Evolutionary conservation across 805 yeast genomes (phyloP).

Genomic region (Cyberlindnera saturnus): DNA sequence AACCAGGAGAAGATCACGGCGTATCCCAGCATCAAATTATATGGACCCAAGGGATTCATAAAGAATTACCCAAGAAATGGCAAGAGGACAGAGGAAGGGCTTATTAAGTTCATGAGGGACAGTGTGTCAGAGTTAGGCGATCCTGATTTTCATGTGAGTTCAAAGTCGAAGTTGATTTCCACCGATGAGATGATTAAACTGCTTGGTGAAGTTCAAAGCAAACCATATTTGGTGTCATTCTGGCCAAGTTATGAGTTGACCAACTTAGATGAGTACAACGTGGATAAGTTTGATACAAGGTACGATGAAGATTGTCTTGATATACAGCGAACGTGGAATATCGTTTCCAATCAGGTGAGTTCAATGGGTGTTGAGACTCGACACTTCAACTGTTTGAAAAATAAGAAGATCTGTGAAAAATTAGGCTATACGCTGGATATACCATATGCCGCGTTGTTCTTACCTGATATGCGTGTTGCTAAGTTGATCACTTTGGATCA

Average conservation of each 20-base stretch:
- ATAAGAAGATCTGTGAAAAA: slow-evolving; percentile 44
- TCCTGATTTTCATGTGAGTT: slow-evolving; percentile 32
- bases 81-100: slow-evolving; percentile 40
- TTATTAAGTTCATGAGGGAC: slow-evolving; percentile 48
- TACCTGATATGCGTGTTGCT: slow-evolving; percentile 42
- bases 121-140: slow-evolving; percentile 42
- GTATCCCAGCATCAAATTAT: slow-evolving; percentile 72
- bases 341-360: slow-evolving; percentile 42
- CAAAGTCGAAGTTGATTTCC: slow-evolving; percentile 34
- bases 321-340: slow-evolving; percentile 52
- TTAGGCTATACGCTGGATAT: slow-evolving; percentile 35
- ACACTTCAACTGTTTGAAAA: slow-evolving; percentile 54
- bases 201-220: slow-evolving; percentile 34
- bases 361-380: slow-evolving; percentile 35
- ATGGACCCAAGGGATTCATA: slow-evolving; percentile 48
- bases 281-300: slow-evolving; percentile 33
- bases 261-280: slow-evolving; percentile 26
- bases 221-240: slow-evolving; percentile 55
- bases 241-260: slow-evolving; percentile 51
- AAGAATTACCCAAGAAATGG: slow-evolving; percentile 42
- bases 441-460: slow-evolving; percentile 45
- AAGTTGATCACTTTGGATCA: slow-evolving; percentile 33
- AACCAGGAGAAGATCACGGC: slow-evolving; percentile 49
- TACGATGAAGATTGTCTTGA: slow-evolving; percentile 45
- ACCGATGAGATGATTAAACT: slow-evolving; percentile 39